Evolutionary conservation across 441 rosid genomes (phyloP).

Genomic region (Populus trichocarpa): DNA sequence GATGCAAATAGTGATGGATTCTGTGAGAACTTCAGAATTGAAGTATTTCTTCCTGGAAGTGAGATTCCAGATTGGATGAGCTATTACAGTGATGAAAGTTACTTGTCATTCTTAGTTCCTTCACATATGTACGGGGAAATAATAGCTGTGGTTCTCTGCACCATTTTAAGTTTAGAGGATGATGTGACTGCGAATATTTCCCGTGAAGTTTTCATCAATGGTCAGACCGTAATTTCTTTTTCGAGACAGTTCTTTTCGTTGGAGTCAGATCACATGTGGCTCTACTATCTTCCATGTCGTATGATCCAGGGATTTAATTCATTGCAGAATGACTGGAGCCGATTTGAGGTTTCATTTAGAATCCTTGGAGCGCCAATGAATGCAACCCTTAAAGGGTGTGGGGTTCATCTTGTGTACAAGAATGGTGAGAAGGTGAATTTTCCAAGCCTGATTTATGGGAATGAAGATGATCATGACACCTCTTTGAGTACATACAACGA

Average conservation of each 20-base stretch:
- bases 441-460: too few relatives aligned
- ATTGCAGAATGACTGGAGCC: constrained; percentile 3
- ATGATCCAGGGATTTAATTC: not conserved
- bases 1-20: too few relatives aligned
- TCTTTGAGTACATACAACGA: too few relatives aligned
- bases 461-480: too few relatives aligned
- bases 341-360: constrained; percentile 8
- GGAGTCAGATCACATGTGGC: constrained; percentile 17
- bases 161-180: constrained; percentile 14
- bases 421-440: too few relatives aligned
- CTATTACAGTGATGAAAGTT: too few relatives aligned
- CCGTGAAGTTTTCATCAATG: constrained; percentile 21
- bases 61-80: too few relatives aligned
- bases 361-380: not conserved
- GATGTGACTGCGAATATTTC: constrained; percentile 14
- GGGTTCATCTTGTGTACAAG: too few relatives aligned
- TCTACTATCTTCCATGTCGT: constrained; percentile 17
- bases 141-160: constrained; percentile 14
- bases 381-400: too few relatives aligned
- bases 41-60: too few relatives aligned
- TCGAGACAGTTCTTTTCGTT: constrained; percentile 23
- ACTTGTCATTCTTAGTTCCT: too few relatives aligned
- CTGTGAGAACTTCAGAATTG: too few relatives aligned
- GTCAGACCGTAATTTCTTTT: constrained; percentile 8
- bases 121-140: not conserved